Base-by-base conservation (phyloP, 768 basidiomycete species). In the Melanogaster broomeanus region DNA sequence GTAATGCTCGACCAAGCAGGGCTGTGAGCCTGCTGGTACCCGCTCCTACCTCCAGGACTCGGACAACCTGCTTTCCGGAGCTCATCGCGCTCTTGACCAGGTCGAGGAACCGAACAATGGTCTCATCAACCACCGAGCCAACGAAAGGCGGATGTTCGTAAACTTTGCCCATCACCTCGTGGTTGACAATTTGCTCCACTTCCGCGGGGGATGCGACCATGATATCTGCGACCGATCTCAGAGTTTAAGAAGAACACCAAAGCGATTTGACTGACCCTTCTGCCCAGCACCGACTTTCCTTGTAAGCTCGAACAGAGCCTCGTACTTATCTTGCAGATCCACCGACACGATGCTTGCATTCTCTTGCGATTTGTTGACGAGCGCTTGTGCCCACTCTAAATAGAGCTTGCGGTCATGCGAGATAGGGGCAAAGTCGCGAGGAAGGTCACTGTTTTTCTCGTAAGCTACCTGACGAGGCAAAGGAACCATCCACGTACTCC, bases 31-130 rank as follows among this genome's bases (percentile, higher is more conserved):
- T 25, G 2, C 60, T 58, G 7, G 54, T 56, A 15, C 60, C 54
- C 11, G 60, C 58, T 1, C 60, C 60, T 21, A 61, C 54, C 48
- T 61, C 60, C 18, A 61, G 42, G 8, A 61, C 57, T 11, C 60
- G 42, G 37, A 61, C 45, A 4, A 61, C 57, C 3, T 45, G 57
- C 44, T 61, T 61, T 16, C 58, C 60, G 31, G 51, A 11, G 30
- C 13, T 12, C n/a, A 45, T 39, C 6, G 43, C 45, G 25, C 21
- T 12, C 11, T 42, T 48, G 5, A 61, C 45, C 31, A 61, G 45
- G 3, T 22, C 19, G 8, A 55, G 28, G 43, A 61, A 52, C 4
- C 40, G 19, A 11, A 24, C 24, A 35, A 41, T 40, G 27, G 43
- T 34, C 31, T 45, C 34, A 8, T 49, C 57, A 19, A 56, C 59